Evolutionary conservation across 805 yeast genomes (phyloP), one percentile per base, ranked within the genome.

Genomic region (Alloascoidea africana): DNA sequence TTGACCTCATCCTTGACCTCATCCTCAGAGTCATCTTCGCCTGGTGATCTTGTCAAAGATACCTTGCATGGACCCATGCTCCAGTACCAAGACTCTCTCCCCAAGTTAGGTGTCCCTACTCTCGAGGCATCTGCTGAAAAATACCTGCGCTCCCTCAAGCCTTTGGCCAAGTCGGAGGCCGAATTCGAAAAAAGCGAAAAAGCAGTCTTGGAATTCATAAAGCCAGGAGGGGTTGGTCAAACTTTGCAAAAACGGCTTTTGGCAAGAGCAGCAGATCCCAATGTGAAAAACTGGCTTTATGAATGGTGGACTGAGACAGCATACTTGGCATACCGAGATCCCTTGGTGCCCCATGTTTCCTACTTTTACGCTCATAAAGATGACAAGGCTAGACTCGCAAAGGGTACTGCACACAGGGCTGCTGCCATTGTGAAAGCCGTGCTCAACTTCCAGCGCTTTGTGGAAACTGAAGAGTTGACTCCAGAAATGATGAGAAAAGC

Each of bases 271-370:
- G 47, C 59, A 18, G 67, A 58, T 38, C 70, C 73, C 44, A 59
- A 51, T 39, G 63, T 59, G 40, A 76, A 85, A 53, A 89, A 89
- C 57, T 89, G 98, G 98, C 66, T 89, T 50, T 71, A 81, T 35
- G 78, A 73, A 42, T 85, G 79, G 68, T 89, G 98, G 98, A 94
- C 87, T 56, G 79, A 82, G 50, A 83, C 81, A 47, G 94, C 96
- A 15, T 89, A 89, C 59, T 65, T 89, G 64, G 75, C 80, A 32
- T 87, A 85, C 62, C 70, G 91, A 46, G 97, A 85, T 57, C 94
- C 97, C 0, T 82, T 89, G 13, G 82, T 83, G 17, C 96, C 97
- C 6, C 86, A 76, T 53, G 95, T 85, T 27, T 81, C 94, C 15
- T 89, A 89, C 63, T 89, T 85, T 49, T 89, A 72, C 60, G 70